These are phyloP conservation scores for Alternaria angustiovoidea DNA, from an alignment of 2,329 filamentous ascomycete species.

Conservation along the genomic window DNA sequence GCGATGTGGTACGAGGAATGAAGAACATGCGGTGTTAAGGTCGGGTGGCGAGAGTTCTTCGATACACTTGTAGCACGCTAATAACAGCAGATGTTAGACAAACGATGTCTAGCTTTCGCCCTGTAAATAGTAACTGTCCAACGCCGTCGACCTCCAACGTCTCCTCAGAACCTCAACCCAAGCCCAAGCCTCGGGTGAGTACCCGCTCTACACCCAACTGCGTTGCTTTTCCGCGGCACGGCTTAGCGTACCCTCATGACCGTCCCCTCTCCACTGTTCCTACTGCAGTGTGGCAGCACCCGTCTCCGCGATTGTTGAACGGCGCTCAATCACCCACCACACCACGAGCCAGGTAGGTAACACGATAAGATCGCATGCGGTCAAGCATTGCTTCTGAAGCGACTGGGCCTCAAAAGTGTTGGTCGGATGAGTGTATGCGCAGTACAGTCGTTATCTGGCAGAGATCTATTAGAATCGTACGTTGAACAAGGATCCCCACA, in stretches of 20 bases:
- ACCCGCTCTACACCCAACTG: neutral
- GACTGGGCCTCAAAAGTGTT: neutral
- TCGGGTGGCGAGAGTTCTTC: no score
- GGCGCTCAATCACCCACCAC: neutral
- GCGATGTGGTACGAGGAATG: no score
- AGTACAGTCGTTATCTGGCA: neutral
- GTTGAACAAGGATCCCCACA: neutral
- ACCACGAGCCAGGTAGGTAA: neutral
- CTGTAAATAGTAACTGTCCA: neutral
- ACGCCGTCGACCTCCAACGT: neutral
- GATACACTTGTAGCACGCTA: no score
- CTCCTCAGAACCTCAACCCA: neutral
- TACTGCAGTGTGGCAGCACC: neutral
- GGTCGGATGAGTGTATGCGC: neutral
- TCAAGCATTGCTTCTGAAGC: conserved; percentile 1
- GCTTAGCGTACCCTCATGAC: neutral
- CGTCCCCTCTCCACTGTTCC: neutral
- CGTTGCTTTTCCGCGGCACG: neutral
- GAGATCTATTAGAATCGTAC: neutral
- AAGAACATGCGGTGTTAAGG: no score
- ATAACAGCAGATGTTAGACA: no score
- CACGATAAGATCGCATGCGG: neutral
- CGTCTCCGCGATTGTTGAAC: conserved; percentile 1
- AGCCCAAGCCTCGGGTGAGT: neutral
- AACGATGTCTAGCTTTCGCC: no score